Base-by-base conservation (phyloP, 2,329 filamentous ascomycete species). In the Coniochaeta ligniaria region DNA sequence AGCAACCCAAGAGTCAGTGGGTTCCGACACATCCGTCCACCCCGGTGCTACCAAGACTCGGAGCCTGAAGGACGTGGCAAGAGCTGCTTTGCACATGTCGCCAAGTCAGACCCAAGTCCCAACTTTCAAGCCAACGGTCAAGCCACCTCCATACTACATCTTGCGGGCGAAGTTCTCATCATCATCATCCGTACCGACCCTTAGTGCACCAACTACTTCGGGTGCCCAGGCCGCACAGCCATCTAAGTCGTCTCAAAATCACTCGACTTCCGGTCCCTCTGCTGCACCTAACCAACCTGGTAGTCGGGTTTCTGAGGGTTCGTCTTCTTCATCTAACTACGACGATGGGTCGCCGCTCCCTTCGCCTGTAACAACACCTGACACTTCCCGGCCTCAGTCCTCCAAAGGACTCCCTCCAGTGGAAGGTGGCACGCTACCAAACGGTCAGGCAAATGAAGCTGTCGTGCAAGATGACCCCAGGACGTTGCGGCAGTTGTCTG, bases 361-460 rank as follows among this genome's bases (percentile, higher is more conserved):
- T 1, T 75, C 75, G 1, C 71, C 72, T 14, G 68, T 69, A 1
- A 75, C 73, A 5, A 79, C 76, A 0, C 75, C 76, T 4, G 74
- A 76, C 57, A 78, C 73, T 7, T 78, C 76, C 6, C 68, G 75
- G n/a, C 76, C 76, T 3, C 76, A 78, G 58, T 77, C 75, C 6
- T 67, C 70, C 11, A 75, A 73, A 61, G 76, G 71, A n/a, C 47
- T 28, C 2, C 24, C 26, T 6, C 24, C 26, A 31, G 26, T 17
- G 7, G 47, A 52, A 52, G 24, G n/a, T 52, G 70, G 69, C 7
- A 62, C 66, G 9, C 6, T 63, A 2, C 36, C 36, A 1, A 64
- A 61, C 35, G 61, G 55, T 11, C 62, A 43, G 12, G 28, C 54
- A 2, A 58, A 35, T 35, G 38, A 52, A 57, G 12, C 50, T 47